These are phyloP conservation scores for Arachis stenosperma DNA, from an alignment of 306 rosid species.

Conservation along the genomic window DNA sequence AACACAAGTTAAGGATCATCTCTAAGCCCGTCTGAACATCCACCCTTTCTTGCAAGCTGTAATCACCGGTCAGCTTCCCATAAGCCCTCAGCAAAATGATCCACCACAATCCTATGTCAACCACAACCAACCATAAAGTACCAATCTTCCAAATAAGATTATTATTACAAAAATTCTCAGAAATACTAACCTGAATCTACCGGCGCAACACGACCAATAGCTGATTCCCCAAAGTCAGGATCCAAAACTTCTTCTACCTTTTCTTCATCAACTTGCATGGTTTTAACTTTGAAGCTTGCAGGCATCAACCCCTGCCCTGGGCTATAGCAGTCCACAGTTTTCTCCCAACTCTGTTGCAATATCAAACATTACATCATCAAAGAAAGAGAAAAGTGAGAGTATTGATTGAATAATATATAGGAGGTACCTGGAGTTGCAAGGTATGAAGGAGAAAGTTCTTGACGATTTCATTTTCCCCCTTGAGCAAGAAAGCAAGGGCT, in stretches of 20 bases:
- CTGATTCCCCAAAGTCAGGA: slow-evolving; percentile 99
- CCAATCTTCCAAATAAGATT: not conserved
- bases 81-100: slow-evolving; percentile 87
- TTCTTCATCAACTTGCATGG: slow-evolving; percentile 52
- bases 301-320: slow-evolving; percentile 99
- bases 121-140: not conserved
- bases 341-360: slow-evolving; percentile 88
- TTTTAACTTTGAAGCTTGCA: slow-evolving; percentile 94
- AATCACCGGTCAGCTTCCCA: slow-evolving; percentile 87
- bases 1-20: slow-evolving; percentile 89
- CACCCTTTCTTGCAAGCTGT: slow-evolving; percentile 80
- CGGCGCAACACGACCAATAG: slow-evolving; percentile 98
- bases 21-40: slow-evolving; percentile 92
- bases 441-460: slow-evolving; percentile 89
- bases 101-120: slow-evolving; percentile 89
- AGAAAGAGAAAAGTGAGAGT: slow-evolving; percentile 10
- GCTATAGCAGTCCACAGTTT: slow-evolving; percentile 95
- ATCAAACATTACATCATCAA: not conserved
- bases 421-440: slow-evolving; percentile 84
- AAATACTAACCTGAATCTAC: slow-evolving; percentile 88
- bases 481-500: slow-evolving; percentile 92
- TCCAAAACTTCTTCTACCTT: slow-evolving; percentile 77
- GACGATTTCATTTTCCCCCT: slow-evolving; percentile 82
- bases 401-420: not conserved
- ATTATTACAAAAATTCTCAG: not conserved